Evolutionary conservation across 257 asterid genomes (phyloP).

Genomic region (Scutellaria minor): DNA sequence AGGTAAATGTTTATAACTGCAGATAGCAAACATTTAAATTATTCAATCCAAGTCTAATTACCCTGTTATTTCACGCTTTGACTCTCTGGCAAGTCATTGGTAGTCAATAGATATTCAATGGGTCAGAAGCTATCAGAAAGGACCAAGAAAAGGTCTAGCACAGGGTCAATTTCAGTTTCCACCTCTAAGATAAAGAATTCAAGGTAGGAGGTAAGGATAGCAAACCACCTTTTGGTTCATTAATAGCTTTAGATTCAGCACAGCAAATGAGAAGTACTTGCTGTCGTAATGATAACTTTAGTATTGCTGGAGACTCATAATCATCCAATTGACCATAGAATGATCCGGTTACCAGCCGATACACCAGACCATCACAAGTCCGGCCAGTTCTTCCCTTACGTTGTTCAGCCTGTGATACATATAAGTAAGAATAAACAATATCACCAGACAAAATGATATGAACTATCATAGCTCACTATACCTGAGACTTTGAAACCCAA

Average conservation of each 20-base stretch:
- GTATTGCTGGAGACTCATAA: constrained; percentile 83
- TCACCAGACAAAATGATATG: constrained; percentile 26
- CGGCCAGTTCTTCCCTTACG: constrained; percentile 97
- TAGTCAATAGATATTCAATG: constrained; percentile 2
- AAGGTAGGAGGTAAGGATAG: constrained; percentile 25
- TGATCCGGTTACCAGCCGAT: constrained; percentile 78
- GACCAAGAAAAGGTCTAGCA: constrained; percentile 13
- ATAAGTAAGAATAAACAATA: constrained; percentile 26
- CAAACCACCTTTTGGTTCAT: constrained; percentile 83
- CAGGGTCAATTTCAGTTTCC: constrained; percentile 7
- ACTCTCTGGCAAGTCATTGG: background rate
- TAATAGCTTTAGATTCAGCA: constrained; percentile 87
- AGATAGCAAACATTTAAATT: constrained; percentile 10
- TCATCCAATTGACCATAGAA: constrained; percentile 75
- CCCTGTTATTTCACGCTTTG: constrained; percentile 4
- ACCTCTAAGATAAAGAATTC: constrained; percentile 26
- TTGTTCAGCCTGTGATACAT: constrained; percentile 78
- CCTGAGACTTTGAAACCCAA: constrained; percentile 99
- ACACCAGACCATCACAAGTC: constrained; percentile 88
- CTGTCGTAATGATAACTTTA: constrained; percentile 75
- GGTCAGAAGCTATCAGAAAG: background rate
- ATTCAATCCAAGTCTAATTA: constrained; percentile 8
- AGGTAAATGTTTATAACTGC: background rate
- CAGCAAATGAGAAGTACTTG: constrained; percentile 85
- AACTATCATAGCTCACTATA: constrained; percentile 37